Base-by-base conservation (phyloP, 2,329 filamentous ascomycete species). In the Aspergillus terreus region DNA sequence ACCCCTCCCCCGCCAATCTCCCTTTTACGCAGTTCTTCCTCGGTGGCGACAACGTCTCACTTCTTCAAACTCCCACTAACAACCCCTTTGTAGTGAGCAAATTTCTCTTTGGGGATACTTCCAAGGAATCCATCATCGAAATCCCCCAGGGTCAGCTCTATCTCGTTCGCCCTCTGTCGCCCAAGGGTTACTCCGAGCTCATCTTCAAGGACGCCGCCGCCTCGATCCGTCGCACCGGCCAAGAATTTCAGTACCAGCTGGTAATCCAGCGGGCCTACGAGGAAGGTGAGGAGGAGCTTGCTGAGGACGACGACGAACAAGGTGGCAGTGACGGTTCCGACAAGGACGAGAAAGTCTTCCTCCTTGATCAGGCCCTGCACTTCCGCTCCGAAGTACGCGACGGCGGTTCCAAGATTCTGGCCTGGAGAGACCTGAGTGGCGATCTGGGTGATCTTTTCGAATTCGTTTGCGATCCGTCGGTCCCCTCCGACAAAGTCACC, bases 191-290 rank as follows among this genome's bases (percentile, higher is more conserved):
- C 71, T 96, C 92, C 1, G 94, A 99, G 73, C 90, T 97, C 68
- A 95, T 99, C 73, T 99, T 96, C 81, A 96, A 94, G 73, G 94
- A 99, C 84, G 88, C 91, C 36, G 88, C 90, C 44, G 90, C 92
- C 48, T 90, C 87, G 57, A 95, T 99, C 66, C 87, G 95, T 58
- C 85, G 90, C 58, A 97, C 94, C 14, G 92, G 89, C 17, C 92
- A 96, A 70, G 91, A 97, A 49, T 96, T 89, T 66, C 92, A 99
- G 66, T 99, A 97, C 70, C 94, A 99, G 71, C 88, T 99, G 11
- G 92, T 97, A 38, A 83, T 97, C 40, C 94, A 99, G 71, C 84
- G 94, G 54, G 92, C 92, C 53, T 99, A 95, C 78, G 94, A 99
- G 68, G 94, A 99, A 74, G 94, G 94, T 50, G 94, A 99, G 67